A percentile compares a stretch with the other conserved stretches of the same genome.
Conservation (phyloP, 1,284 basidiomycete species). For the Malassezia furfur region DNA sequence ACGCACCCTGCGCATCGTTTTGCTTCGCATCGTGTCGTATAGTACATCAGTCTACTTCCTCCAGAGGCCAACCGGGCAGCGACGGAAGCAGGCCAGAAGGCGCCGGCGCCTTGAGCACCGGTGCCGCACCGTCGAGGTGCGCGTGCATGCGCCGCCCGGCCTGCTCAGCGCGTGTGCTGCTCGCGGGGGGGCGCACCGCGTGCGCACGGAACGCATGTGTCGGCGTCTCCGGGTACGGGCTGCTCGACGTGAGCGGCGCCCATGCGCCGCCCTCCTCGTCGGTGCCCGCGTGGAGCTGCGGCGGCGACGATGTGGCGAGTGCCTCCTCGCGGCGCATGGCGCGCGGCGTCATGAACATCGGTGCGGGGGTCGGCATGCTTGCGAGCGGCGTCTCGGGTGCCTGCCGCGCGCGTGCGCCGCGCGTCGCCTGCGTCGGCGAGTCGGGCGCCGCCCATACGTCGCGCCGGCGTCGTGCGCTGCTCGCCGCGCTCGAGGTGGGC, state of each 20-base stretch:
- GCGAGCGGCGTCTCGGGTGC: not conserved
- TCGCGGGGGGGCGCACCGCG: no score
- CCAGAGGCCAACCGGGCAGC: not conserved
- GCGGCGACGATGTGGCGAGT: not conserved
- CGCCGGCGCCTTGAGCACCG: not conserved
- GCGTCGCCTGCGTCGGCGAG: conserved; percentile 10
- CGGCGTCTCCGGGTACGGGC: conserved; percentile 7
- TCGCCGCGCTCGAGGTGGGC: not conserved
- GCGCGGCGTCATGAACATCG: no score
- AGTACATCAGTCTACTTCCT: not conserved
- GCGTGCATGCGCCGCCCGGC: not conserved
- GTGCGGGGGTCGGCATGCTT: no score
- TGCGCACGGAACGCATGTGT: not conserved
- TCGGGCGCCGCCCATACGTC: conserved; percentile 7
- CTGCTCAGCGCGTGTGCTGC: not conserved
- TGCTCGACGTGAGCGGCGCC: not conserved
- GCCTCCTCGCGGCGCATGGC: no score
- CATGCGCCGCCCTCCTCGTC: not conserved
- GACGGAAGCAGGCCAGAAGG: not conserved
- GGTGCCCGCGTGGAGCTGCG: not conserved
- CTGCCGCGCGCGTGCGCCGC: not conserved
- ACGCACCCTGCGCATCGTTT: no score
- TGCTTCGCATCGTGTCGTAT: not conserved
- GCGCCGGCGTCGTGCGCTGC: not conserved
- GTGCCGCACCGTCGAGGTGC: not conserved